A percentile compares a stretch with the other conserved stretches of the same genome.
Conservation (phyloP, 257 asterid species). For the Solanum paucissectum region DNA sequence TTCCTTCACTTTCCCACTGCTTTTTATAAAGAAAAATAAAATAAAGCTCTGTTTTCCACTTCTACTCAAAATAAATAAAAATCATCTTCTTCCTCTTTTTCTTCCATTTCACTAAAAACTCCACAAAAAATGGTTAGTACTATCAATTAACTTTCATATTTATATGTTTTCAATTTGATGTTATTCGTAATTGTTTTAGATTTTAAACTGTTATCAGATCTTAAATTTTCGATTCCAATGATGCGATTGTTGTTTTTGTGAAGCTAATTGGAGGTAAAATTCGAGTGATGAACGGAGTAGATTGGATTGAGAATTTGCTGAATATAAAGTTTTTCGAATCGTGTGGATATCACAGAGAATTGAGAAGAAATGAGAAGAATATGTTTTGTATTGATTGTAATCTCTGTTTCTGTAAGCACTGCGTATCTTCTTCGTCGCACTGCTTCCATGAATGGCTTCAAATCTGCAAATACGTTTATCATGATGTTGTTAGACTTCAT, state of each 20-base stretch:
- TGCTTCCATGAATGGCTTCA: constrained; percentile 45
- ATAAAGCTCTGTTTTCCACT: background rate
- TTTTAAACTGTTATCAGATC: background rate
- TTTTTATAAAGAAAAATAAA: background rate
- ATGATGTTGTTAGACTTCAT: constrained; percentile 61
- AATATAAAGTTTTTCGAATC: constrained; percentile 32
- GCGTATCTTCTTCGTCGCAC: constrained; percentile 26
- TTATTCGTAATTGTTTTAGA: background rate
- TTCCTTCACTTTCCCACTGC: constrained; percentile 15
- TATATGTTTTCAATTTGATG: background rate
- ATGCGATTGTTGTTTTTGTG: background rate
- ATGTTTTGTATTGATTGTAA: constrained; percentile 61
- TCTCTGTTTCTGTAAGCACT: constrained; percentile 47
- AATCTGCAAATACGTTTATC: constrained; percentile 70
- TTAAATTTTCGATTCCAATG: background rate
- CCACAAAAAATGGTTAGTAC: background rate
- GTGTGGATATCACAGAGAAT: constrained; percentile 40
- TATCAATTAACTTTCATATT: background rate
- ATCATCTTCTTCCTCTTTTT: background rate
- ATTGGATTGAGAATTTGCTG: constrained; percentile 42
- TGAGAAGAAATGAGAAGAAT: constrained; percentile 54
- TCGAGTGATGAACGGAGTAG: constrained; percentile 17
- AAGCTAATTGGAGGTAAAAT: constrained; percentile 26
- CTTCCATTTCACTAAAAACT: background rate
- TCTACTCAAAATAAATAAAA: background rate